Base-by-base conservation (phyloP, 805 yeast species). In the Metschnikowia corniflorae region DNA sequence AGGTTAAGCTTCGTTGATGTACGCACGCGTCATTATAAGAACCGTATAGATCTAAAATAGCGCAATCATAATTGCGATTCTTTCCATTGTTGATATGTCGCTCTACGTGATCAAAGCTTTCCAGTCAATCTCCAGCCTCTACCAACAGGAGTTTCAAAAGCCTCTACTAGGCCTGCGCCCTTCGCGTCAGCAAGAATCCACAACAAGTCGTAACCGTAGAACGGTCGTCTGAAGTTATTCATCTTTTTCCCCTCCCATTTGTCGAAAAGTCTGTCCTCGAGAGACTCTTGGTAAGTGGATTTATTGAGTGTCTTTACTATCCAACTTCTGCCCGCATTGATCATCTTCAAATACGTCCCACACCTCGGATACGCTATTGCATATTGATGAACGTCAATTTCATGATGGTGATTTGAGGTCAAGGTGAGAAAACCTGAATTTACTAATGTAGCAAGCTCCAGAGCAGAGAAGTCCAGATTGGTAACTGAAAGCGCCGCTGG, bases 101-200 rank as follows among this genome's bases (percentile, higher is more conserved):
- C 26, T 6, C n/a, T 23, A 23, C n/a, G 6, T 12, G 19, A 25
- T 31, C 28, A 31, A 15, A 62, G 56, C 40, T 71, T 72, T 2
- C 79, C 78, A 7, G 80, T 68, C 31, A 75, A 57, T 49, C 69
- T 65, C 82, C 82, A 75, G 2, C 82, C 80, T 31, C 78, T 54
- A 1, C 80, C 80, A 2, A 70, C 74, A 2, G 75, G 75, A 0
- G 82, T 73, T 30, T 66, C 65, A 47, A 74, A 74, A 7, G 71
- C 73, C 46, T 77, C 82, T 3, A 72, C 52, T 1, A 65, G 49
- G 0, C 82, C 83, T 16, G 68, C 56, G 0, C 82, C 83, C 34
- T 68, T 57, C 33, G 76, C 63, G 35, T 70, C 71, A 13, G 78
- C 75, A 10, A 77, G 45, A 2, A 68, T 51, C 78, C 80, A 78